Conservation (phyloP, 805 yeast species). For the Kockiozyma suomiensis region DNA sequence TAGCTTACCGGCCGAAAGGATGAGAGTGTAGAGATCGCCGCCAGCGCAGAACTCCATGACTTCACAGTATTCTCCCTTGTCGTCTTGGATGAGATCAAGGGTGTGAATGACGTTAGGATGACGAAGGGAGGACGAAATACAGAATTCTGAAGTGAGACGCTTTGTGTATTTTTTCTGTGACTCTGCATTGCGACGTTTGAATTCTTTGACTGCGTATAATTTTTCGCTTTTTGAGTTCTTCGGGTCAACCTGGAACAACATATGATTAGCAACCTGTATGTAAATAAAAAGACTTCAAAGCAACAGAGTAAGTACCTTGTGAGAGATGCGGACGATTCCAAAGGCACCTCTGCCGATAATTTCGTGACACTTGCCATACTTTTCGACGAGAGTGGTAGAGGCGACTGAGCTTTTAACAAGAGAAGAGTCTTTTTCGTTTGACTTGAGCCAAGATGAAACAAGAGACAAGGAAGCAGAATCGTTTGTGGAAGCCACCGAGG, state of each 20-base stretch:
- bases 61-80: slow-evolving; percentile 73
- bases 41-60: slow-evolving; percentile 96
- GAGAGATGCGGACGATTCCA: slow-evolving; percentile 90
- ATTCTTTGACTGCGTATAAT: slow-evolving; percentile 76
- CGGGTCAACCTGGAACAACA: slow-evolving; percentile 40
- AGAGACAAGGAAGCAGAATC: slow-evolving; percentile 26
- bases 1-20: slow-evolving; percentile 55
- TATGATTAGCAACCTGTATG: no score
- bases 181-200: slow-evolving; percentile 64
- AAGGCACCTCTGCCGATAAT: slow-evolving; percentile 87
- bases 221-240: slow-evolving; percentile 47
- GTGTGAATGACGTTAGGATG: slow-evolving; percentile 78
- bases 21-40: slow-evolving; percentile 71
- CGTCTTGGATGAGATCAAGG: slow-evolving; percentile 76
- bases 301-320: slow-evolving; percentile 45
- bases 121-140: slow-evolving; percentile 75
- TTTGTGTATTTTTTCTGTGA: slow-evolving; percentile 59
- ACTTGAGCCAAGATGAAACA: slow-evolving; percentile 34
- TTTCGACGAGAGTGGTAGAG: slow-evolving; percentile 69
- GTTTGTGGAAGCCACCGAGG: slow-evolving; percentile 3
- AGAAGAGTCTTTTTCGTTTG: slow-evolving; percentile 40
- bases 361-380: slow-evolving; percentile 94
- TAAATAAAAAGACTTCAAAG: no score
- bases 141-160: slow-evolving; percentile 86
- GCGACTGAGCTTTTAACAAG: slow-evolving; percentile 3